A percentile compares a stretch with the other conserved stretches of the same genome.
These are phyloP conservation scores for Chlorella vulgaris DNA, from an alignment of 139 green algal genomes.

Conservation along the genomic window DNA sequence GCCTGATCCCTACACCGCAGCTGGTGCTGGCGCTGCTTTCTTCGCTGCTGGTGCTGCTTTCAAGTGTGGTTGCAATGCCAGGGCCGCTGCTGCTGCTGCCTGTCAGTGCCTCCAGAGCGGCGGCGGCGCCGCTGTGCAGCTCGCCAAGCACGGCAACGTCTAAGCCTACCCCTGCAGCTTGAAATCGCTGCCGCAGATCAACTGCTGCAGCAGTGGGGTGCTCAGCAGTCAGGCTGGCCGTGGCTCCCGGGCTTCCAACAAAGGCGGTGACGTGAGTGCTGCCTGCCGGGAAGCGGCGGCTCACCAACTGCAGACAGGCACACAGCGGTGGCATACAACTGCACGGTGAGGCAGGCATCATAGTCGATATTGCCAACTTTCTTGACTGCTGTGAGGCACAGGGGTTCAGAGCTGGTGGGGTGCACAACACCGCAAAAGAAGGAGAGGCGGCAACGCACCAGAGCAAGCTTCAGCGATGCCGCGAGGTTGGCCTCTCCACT, in stretches of 20 bases:
- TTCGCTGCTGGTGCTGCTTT: not conserved
- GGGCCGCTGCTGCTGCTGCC: not conserved
- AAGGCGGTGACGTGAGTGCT: slow-evolving; percentile 30
- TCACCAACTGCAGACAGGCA: slow-evolving; percentile 19
- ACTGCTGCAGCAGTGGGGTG: not conserved
- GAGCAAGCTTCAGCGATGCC: slow-evolving; percentile 27
- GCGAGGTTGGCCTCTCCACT: not conserved
- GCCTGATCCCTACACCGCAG: not conserved
- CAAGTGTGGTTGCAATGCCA: not conserved
- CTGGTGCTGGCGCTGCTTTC: not conserved
- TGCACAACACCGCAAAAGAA: too few relatives aligned
- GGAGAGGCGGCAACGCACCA: too few relatives aligned
- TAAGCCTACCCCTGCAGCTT: not conserved
- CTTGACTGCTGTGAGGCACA: too few relatives aligned
- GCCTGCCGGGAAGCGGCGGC: not conserved
- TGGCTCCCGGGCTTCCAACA: slow-evolving; percentile 7
- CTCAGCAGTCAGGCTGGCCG: not conserved
- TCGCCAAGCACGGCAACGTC: slow-evolving; percentile 31
- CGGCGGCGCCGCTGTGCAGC: not conserved
- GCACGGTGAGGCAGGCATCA: too few relatives aligned
- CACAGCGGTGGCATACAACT: not conserved
- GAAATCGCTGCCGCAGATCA: slow-evolving; percentile 5
- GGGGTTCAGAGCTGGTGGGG: too few relatives aligned
- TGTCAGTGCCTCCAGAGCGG: not conserved
- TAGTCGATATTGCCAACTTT: too few relatives aligned